phyloP scores from a whole-genome alignment of 2,329 filamentous ascomycete genomes.

The Dendryphion nanum region DNA sequence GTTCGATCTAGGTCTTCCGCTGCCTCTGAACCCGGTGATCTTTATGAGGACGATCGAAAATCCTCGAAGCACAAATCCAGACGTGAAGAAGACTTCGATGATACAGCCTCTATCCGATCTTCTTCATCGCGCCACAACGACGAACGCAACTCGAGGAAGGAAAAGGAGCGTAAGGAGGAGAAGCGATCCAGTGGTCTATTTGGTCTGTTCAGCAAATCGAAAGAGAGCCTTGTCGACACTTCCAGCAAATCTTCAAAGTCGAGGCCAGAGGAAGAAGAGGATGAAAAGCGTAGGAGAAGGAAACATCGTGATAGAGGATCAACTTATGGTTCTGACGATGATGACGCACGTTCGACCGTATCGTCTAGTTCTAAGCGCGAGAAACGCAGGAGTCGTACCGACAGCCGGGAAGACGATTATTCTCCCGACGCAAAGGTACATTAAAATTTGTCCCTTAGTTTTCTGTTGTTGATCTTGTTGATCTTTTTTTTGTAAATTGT shows the following conservation, averaged over 20 bases:
- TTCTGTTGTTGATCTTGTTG: not conserved
- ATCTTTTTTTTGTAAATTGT: constrained; percentile 1
- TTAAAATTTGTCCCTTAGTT: constrained; percentile 25
- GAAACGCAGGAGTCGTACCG: constrained; percentile 42
- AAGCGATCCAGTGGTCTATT: constrained; percentile 48
- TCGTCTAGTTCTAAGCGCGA: constrained; percentile 38
- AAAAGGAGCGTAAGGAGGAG: constrained; percentile 33
- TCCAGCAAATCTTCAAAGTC: constrained; percentile 33
- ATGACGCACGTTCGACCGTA: constrained; percentile 33
- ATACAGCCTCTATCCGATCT: constrained; percentile 42
- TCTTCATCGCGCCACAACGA: constrained; percentile 41
- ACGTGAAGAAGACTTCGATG: constrained; percentile 42
- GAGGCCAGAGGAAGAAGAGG: constrained; percentile 39
- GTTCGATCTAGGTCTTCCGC: constrained; percentile 32
- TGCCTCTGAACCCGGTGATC: constrained; percentile 42
- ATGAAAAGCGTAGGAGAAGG: constrained; percentile 46
- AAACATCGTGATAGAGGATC: constrained; percentile 42
- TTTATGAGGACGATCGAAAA: constrained; percentile 38
- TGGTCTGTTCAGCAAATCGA: constrained; percentile 48
- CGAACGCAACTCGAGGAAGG: constrained; percentile 33
- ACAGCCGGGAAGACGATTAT: constrained; percentile 32
- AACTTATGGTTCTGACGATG: constrained; percentile 37
- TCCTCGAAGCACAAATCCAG: constrained; percentile 41
- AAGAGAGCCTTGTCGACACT: constrained; percentile 34
- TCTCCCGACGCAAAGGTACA: constrained; percentile 38